Conservation (phyloP, 2,329 filamentous ascomycete species). For the Botrytis squamosa region DNA sequence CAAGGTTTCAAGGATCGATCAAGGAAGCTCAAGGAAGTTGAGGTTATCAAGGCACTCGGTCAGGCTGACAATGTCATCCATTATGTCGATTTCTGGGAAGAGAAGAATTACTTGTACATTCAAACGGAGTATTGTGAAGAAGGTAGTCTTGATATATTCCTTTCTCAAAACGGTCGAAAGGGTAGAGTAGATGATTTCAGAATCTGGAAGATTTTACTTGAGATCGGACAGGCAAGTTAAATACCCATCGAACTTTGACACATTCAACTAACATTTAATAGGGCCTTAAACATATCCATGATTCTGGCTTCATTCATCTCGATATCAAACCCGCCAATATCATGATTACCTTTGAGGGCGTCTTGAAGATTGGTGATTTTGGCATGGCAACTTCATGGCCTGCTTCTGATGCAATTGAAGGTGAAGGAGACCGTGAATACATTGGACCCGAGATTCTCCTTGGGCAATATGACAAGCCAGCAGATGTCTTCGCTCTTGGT, state of each 20-base stretch:
- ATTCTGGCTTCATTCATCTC: constrained; percentile 80
- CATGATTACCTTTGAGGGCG: constrained; percentile 76
- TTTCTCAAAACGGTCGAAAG: constrained; percentile 77
- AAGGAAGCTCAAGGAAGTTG: constrained; percentile 79
- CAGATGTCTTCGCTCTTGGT: constrained; percentile 91
- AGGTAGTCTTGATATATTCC: constrained; percentile 82
- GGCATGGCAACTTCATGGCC: constrained; percentile 79
- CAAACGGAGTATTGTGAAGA: constrained; percentile 97
- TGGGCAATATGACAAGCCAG: constrained; percentile 83
- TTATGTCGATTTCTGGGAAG: constrained; percentile 85
- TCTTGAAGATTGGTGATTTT: constrained; percentile 83
- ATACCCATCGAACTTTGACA: not conserved
- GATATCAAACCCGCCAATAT: constrained; percentile 86
- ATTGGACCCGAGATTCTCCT: constrained; percentile 90
- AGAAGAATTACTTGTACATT: constrained; percentile 83
- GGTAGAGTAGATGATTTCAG: constrained; percentile 93
- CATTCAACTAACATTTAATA: constrained; percentile 43
- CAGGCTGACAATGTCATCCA: constrained; percentile 83
- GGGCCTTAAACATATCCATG: constrained; percentile 88
- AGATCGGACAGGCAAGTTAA: constrained; percentile 71
- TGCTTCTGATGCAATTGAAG: constrained; percentile 72
- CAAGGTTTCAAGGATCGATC: constrained; percentile 77
- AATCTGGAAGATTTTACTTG: constrained; percentile 96
- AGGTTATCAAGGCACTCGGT: constrained; percentile 71
- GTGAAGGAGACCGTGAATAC: constrained; percentile 94